Evolutionary conservation across 148 eudicot species (phyloP), one percentile per base, ranked within the genome.

Genomic region (Fagopyrum esculentum): DNA sequence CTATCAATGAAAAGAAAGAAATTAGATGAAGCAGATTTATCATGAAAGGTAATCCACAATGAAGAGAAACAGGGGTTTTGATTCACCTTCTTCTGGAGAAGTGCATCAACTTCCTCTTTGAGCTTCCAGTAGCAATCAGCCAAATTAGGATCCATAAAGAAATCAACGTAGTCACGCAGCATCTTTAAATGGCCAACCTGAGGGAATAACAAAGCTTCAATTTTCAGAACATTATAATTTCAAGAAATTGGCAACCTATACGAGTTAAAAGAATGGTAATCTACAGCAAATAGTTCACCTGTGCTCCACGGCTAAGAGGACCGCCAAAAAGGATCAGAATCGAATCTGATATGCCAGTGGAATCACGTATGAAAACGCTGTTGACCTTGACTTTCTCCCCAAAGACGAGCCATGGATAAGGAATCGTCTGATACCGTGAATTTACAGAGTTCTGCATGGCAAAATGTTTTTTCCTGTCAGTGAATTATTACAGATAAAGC

Each of bases 351-450:
- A 96, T 90, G 57, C 90, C 98, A 72, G 98, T 96, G 9, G 99
- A 96, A 81, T 96, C 99, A 11, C 99, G 99, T 81, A 96, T 84
- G 80, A 89, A 92, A 47, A 96, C 98, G 13, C 91, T 89, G 75
- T 96, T 96, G 76, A 96, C 99, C 81, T 96, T 96, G 59, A 96
- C 97, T 84, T 96, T 96, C 75, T 96, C 99, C 69, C 94, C 97
- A 79, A 96, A 96, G 30, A 96, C 97, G 74, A 96, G 82, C 99
- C 99, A 96, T 71, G 99, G 99, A 81, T 84, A 96, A 9, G 90
- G 94, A 85, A 96, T 90, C 9, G 98, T 92, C 86, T 92, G 99
- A 84, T 95, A 95, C 10, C 94, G 96, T 56, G 99, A 88, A 88
- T 96, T 96, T 59, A 96, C 99, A 13, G 99, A 96, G 79, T 96